Percentiles rank a stretch among this genome's conserved stretches.
These are phyloP conservation scores for Tubosaeta sp. DNA, from an alignment of 768 basidiomycete species.

Conservation along the genomic window DNA sequence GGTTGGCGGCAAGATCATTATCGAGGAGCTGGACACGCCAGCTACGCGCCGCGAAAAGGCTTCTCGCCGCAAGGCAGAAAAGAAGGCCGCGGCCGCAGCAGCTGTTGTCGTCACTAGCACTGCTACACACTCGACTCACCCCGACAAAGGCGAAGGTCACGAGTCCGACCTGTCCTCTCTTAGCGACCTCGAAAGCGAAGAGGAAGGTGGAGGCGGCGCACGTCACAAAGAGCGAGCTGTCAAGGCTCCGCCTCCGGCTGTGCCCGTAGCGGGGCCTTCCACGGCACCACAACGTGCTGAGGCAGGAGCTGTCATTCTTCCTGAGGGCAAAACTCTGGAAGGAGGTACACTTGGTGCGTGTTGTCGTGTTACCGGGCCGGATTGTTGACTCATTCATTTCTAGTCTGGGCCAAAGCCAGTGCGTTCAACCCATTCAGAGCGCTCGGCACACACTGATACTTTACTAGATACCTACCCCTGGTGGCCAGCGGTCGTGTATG, in stretches of 20 bases:
- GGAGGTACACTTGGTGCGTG: slow-evolving; percentile 64
- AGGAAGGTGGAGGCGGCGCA: slow-evolving; percentile 8
- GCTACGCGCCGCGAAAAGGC: slow-evolving; percentile 59
- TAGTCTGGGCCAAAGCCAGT: slow-evolving; percentile 87
- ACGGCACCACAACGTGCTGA: slow-evolving; percentile 13
- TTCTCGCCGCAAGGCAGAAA: slow-evolving; percentile 41
- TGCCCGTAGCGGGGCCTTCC: slow-evolving; percentile 8
- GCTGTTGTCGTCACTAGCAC: slow-evolving; percentile 16
- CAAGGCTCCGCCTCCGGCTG: neutral
- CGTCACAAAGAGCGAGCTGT: slow-evolving; percentile 6
- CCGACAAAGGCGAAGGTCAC: slow-evolving; percentile 15
- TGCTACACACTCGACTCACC: neutral
- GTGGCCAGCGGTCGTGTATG: slow-evolving; percentile 82
- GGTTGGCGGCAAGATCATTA: slow-evolving; percentile 51
- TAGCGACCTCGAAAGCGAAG: slow-evolving; percentile 40
- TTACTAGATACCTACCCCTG: slow-evolving; percentile 70
- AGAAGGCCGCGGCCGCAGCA: slow-evolving; percentile 12
- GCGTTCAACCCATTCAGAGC: slow-evolving; percentile 14
- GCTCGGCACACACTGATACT: slow-evolving; percentile 3
- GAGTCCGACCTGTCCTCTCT: slow-evolving; percentile 45
- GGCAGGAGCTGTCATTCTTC: slow-evolving; percentile 32
- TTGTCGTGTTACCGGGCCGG: neutral
- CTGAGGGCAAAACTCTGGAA: slow-evolving; percentile 37
- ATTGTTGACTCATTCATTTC: neutral
- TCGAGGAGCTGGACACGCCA: slow-evolving; percentile 73